Percentiles rank a stretch among this genome's conserved stretches.
Evolutionary conservation across 179 eudicot species (phyloP).

Genomic region (Beta lomatogona): DNA sequence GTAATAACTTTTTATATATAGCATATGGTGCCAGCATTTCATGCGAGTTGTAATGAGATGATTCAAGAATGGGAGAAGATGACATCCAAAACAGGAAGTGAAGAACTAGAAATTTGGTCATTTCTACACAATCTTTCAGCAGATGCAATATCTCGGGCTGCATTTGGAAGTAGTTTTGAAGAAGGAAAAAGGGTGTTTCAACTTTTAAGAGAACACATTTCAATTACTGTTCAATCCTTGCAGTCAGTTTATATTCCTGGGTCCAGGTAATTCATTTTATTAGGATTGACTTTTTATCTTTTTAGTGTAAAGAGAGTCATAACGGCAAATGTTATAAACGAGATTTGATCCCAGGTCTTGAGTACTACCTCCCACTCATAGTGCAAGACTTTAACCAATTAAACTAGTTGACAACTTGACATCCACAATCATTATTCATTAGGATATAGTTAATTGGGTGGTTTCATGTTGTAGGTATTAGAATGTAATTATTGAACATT

Average conservation of each 20-base stretch:
- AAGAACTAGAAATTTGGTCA: slow-evolving; percentile 37
- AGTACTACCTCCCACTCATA: no score
- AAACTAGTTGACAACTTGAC: no score
- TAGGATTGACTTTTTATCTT: not conserved
- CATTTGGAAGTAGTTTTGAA: slow-evolving; percentile 35
- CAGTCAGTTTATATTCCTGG: slow-evolving; percentile 40
- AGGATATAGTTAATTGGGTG: no score
- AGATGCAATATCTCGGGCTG: slow-evolving; percentile 39
- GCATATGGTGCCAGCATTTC: slow-evolving; percentile 35
- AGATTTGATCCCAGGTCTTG: no score
- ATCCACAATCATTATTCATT: no score
- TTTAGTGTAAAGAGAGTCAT: no score
- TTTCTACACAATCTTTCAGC: slow-evolving; percentile 29
- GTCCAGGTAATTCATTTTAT: slow-evolving; percentile 18
- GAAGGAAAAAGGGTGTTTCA: slow-evolving; percentile 32
- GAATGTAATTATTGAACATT: no score
- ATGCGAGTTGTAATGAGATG: slow-evolving; percentile 26
- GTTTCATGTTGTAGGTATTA: no score
- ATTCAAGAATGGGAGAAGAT: slow-evolving; percentile 26
- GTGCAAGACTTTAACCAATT: no score
- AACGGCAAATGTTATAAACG: no score
- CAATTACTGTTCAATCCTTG: not conserved
- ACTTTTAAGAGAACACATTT: slow-evolving; percentile 23
- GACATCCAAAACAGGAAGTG: slow-evolving; percentile 11
- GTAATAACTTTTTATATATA: not conserved